Evolutionary conservation across 1,284 basidiomycete genomes (phyloP), one percentile per base, ranked within the genome.

Genomic region (Mycosarcoma maydis): DNA sequence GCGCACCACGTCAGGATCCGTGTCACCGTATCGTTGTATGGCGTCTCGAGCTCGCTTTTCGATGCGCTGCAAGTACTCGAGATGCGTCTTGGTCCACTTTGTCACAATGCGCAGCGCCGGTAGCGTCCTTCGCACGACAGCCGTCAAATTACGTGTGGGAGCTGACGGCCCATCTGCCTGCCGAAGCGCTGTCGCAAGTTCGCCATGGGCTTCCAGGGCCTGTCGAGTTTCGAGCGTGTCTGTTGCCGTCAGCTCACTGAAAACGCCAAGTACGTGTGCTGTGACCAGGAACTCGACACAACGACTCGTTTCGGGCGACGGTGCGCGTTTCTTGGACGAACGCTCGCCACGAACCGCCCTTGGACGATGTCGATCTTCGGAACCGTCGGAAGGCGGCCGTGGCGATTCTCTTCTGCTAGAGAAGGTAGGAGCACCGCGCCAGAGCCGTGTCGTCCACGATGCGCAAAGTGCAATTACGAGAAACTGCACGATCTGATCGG

Each of bases 61-160:
- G 43, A 67, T 66, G 26, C 76, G 60, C 42, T 75, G 61, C 41
- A 94, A 82, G 73, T 93, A 92, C 56, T 88, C 87, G 60, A 89
- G 82, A 80, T 97, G 92, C 6, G 87, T 87, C 38, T 88, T 86
- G 23, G 95, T 82, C 95, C 95, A 98, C 81, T 94, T 95, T 75
- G 88, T 89, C 2, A 90, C 87, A 48, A 98, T 89, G 14, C 95
- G 88, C 43, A 98, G 83, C 6, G 92, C 89, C 2, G 94, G 93
- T 3, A 98, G 84, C 10, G 90, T 90, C 27, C 95, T 86, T 26
- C 94, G 86, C 58, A 97, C 89, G 8, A 88, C 87, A 1, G 92
- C 92, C 1, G 90, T 90, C 76, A 98, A 94, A 32, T 87, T 86
- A 75, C 90, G 89, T 6, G 91, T 90, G 0, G 59, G 40, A 17